Evolutionary conservation across 495 filamentous ascomycete species (phyloP).

Genomic region (Daldinia concentrica): DNA sequence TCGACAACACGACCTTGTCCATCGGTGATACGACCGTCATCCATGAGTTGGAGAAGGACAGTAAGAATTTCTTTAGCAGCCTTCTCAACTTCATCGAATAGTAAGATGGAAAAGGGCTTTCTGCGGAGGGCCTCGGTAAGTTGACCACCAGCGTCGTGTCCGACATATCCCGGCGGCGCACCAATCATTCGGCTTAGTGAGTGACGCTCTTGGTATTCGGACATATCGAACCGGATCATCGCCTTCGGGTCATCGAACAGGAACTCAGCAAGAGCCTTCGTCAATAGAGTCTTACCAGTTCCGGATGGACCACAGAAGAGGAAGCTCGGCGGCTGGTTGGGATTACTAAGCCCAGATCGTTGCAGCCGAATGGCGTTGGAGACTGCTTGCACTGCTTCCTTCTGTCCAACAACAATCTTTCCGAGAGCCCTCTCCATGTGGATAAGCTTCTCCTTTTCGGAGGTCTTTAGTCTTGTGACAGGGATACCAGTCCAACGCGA

Average conservation of each 20-base stretch:
- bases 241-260: slow-evolving; percentile 96
- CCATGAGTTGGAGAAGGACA: slow-evolving; percentile 96
- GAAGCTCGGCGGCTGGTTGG: slow-evolving; percentile 96
- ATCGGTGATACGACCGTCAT: slow-evolving; percentile 98
- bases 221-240: slow-evolving; percentile 99
- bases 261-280: slow-evolving; percentile 96
- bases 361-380: slow-evolving; percentile 96
- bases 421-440: slow-evolving; percentile 89
- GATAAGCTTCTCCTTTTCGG: slow-evolving; percentile 96
- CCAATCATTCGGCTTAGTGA: slow-evolving; percentile 97
- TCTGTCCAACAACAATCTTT: slow-evolving; percentile 90
- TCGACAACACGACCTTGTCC: slow-evolving; percentile 95
- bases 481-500: slow-evolving; percentile 96
- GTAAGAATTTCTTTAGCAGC: slow-evolving; percentile 97
- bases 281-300: slow-evolving; percentile 96
- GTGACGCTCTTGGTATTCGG: slow-evolving; percentile 98
- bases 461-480: slow-evolving; percentile 89
- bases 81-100: slow-evolving; percentile 99
- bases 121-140: slow-evolving; percentile 93
- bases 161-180: slow-evolving; percentile 95
- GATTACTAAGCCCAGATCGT: slow-evolving; percentile 90
- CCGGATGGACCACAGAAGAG: slow-evolving; percentile 98
- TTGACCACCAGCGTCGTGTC: slow-evolving; percentile 94
- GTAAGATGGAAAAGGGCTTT: slow-evolving; percentile 94
- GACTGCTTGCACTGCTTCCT: slow-evolving; percentile 91